phyloP scores from a whole-genome alignment of 257 asterid genomes.

The Solanum paucissectum region DNA sequence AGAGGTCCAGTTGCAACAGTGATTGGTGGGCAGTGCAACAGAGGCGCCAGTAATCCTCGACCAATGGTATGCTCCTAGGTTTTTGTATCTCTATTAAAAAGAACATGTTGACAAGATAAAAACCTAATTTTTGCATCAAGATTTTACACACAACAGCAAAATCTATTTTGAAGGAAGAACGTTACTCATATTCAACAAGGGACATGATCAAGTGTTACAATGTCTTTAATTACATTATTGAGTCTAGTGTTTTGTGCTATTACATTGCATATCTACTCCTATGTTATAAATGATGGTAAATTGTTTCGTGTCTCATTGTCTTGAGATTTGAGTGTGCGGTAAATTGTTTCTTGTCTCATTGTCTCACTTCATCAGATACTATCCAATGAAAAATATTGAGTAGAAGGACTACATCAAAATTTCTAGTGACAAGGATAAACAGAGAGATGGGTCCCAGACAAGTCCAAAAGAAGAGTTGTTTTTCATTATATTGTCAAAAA shows the following conservation, averaged over 20 bases:
- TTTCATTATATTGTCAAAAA: neutral
- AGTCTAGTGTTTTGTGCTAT: neutral
- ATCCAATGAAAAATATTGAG: neutral
- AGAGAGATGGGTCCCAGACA: neutral
- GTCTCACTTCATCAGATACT: too few relatives aligned
- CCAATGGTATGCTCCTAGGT: neutral
- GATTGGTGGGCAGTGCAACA: neutral
- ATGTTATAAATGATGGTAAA: neutral
- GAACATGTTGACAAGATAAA: neutral
- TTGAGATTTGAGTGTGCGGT: neutral
- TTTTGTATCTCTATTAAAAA: neutral
- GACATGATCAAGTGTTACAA: neutral
- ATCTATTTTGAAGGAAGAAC: neutral
- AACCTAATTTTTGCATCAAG: neutral
- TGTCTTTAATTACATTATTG: neutral
- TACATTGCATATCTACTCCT: neutral
- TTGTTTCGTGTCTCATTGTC: neutral
- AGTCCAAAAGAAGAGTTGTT: neutral
- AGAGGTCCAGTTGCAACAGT: neutral
- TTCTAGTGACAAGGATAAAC: neutral
- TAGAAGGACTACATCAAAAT: neutral
- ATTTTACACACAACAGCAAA: neutral
- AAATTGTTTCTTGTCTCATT: too few relatives aligned
- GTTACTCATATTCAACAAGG: neutral
- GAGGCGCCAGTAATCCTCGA: neutral